Evolutionary conservation across 1,139 yeast genomes (phyloP).

Genomic region (Saccharomyces hybrid): DNA sequence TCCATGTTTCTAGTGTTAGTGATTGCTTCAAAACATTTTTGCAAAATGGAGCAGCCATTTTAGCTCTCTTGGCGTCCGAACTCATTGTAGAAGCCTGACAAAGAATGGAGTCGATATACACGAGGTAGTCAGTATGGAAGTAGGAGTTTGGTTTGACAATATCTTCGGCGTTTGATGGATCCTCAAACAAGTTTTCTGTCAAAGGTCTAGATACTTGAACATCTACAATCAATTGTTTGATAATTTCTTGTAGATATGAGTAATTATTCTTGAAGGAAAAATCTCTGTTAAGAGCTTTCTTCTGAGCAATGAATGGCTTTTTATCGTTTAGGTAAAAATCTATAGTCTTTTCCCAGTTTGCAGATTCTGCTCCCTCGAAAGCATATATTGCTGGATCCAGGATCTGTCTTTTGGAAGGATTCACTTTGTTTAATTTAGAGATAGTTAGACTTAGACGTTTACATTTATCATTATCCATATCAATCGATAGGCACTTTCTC

Average conservation of each 20-base stretch:
- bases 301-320: conserved; percentile 5
- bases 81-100: conserved; percentile 22
- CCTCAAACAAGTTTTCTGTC: conserved; percentile 3
- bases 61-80: conserved; percentile 3
- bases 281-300: neutral
- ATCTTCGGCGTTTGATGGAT: neutral
- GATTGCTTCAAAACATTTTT: conserved; percentile 15
- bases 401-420: conserved; percentile 20
- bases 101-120: conserved; percentile 16
- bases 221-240: neutral
- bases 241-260: neutral
- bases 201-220: neutral
- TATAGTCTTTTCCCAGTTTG: conserved; percentile 18
- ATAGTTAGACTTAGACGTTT: conserved; percentile 20
- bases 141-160: conserved; percentile 2
- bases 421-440: conserved; percentile 22
- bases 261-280: conserved; percentile 3
- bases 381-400: conserved; percentile 22
- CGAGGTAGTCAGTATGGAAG: conserved; percentile 15
- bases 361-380: conserved; percentile 1
- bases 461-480: conserved; percentile 30
- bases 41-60: conserved; percentile 14
- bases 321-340: conserved; percentile 19
- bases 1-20: conserved; percentile 14
- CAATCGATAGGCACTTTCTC: conserved; percentile 28